Base-by-base conservation (phyloP, 1,284 basidiomycete species). In the Bondarzewia mesenterica region DNA sequence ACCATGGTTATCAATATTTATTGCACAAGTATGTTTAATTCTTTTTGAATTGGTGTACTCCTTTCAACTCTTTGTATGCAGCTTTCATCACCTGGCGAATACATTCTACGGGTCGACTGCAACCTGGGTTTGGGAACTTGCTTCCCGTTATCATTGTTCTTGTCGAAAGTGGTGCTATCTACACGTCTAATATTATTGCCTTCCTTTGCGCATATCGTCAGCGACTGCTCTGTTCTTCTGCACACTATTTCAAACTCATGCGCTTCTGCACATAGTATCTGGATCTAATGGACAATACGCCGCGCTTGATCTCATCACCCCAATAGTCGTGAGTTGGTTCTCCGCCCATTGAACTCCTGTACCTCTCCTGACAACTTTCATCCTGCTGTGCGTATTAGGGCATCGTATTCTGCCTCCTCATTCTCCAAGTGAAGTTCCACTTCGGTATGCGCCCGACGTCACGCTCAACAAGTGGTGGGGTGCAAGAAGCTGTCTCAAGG, bases 1-100 rank as follows among this genome's bases (percentile, higher is more conserved):
- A 41, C 39, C 5, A 29, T 44, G n/a, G 26, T 21, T n/a, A 44
- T 44, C 26, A 44, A 26, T 29, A 35, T 44, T 18, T 44, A 44
- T 18, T 44, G 42, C 26, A 44, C 42, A 5, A 10, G 42, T 44
- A 14, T 15, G 42, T 16, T 4, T 12, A n/a, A 15, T 44, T 10
- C 3, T 7, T 15, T 4, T 7, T 12, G 3, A 18, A n/a, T n/a
- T n/a, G n/a, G n/a, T n/a, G n/a, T n/a, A n/a, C n/a, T n/a, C n/a
- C n/a, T n/a, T n/a, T n/a, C n/a, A n/a, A n/a, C n/a, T n/a, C n/a
- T 20, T n/a, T 21, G 7, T 6, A 3, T 7, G 25, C 21, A 44
- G 42, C 16, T 15, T 21, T 16, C 4, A 44, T 44, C 26, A 15
- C 18, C 5, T 16, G 5, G 25, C 23, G 42, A n/a, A 44, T 44